Base-by-base conservation (phyloP, 306 rosid species). In the Styphnolobium japonicum region DNA sequence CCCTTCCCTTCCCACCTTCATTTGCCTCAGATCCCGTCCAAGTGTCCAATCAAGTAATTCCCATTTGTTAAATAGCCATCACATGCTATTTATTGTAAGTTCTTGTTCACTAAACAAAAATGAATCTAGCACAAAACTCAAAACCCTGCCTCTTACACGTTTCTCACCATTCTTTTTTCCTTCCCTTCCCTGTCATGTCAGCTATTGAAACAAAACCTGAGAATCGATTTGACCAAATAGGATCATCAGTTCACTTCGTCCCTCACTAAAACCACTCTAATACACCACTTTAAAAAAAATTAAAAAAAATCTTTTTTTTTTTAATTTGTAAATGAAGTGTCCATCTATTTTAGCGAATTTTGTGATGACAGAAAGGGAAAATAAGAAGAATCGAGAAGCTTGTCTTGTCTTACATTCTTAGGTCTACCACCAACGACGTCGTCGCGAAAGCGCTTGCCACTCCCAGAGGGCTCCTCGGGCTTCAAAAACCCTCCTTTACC, bases 381-480 rank as follows among this genome's bases (percentile, higher is more conserved):
- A 4, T n/a, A 82, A 21, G 15, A 43, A 64, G 29, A 67, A 22
- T 0, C 9, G 14, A 73, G 7, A 10, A 36, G 46, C 75, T 23
- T 21, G 39, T 14, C n/a, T n/a, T 6, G 55, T 39, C 86, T 92
- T 82, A 95, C 99, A 89, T 88, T 93, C 85, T 90, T 93, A 56
- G 88, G 85, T 84, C 98, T 87, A 43, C 78, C 74, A 62, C 91
- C 97, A 43, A 91, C 87, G 72, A 91, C 82, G 80, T 92, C 97
- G 29, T 92, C 88, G 3, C 92, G 97, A 78, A 91, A 94, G 10
- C 93, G 90, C 71, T 92, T 93, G 4, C 93, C 97, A 36, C 94
- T 95, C 16, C 92, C 98, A 5, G 99, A 93, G 37, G 94, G 89
- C 11, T 95, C 98, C 46, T 92, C 98, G 18, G 93, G 90, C 84